Evolutionary conservation across 352 stramenopile genomes (phyloP).

Genomic region (Globisporangium rhizosaccharum): DNA sequence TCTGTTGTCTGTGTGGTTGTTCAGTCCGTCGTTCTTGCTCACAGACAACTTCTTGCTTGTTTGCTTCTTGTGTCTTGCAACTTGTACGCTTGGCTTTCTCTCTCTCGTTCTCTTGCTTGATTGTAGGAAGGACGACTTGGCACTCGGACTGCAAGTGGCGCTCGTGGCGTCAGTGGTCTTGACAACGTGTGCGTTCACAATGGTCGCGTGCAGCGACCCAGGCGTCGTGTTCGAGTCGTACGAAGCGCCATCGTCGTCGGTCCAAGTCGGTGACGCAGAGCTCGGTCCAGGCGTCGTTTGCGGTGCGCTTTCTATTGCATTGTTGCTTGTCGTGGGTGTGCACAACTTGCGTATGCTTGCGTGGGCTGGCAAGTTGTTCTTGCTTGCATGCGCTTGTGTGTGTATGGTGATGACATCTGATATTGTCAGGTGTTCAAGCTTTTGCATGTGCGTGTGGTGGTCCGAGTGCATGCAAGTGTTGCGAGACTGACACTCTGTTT

Average conservation of each 20-base stretch:
- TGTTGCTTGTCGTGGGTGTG: neutral
- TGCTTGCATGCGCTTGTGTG: neutral
- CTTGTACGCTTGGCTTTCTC: neutral
- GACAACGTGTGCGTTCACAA: slow-evolving; percentile 64
- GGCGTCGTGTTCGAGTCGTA: slow-evolving; percentile 58
- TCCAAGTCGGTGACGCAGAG: slow-evolving; percentile 21
- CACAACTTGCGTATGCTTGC: neutral
- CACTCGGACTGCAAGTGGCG: slow-evolving; percentile 35
- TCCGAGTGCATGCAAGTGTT: neutral
- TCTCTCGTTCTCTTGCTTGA: neutral
- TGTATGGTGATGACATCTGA: neutral
- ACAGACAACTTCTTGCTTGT: neutral
- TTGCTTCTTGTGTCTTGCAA: neutral
- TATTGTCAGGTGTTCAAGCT: neutral
- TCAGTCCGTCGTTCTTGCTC: neutral
- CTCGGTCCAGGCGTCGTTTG: slow-evolving; percentile 58
- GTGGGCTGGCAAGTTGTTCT: neutral
- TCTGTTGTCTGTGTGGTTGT: neutral
- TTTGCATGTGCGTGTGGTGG: neutral
- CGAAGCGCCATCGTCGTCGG: slow-evolving; percentile 19
- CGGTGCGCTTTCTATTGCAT: slow-evolving; percentile 25
- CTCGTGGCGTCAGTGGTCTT: slow-evolving; percentile 45
- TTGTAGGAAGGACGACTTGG: slow-evolving; percentile 27
- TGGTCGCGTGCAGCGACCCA: slow-evolving; percentile 75
- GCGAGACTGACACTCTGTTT: too few species aligned